Conservation (phyloP, 192 early-diverging fungal genomes). For the Piromyces sp. region DNA sequence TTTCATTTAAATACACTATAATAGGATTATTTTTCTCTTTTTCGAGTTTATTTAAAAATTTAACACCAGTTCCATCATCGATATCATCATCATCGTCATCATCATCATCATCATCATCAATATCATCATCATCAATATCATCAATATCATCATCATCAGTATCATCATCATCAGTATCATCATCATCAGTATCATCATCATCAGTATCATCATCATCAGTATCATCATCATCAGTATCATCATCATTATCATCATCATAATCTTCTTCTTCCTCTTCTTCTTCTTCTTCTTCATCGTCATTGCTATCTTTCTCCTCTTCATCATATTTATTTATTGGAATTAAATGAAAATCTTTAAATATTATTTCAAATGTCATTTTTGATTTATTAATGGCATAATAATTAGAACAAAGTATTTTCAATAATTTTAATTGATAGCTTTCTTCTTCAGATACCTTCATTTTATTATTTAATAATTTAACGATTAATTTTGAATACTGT, state of each 20-base stretch:
- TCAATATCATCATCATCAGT: not conserved
- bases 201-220: not conserved
- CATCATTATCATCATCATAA: not conserved
- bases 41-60: not conserved
- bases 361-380: not conserved
- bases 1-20: not conserved
- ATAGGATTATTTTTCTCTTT: not conserved
- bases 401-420: not conserved
- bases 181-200: not conserved
- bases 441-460: not conserved
- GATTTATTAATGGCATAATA: not conserved
- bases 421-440: not conserved
- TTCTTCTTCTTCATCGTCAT: not conserved
- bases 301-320: not conserved
- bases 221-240: not conserved
- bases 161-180: not conserved
- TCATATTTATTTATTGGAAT: not conserved
- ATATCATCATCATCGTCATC: not conserved
- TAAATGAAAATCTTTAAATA: not conserved
- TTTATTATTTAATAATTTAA: not conserved
- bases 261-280: not conserved
- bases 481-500: not conserved
- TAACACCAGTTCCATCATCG: not conserved
- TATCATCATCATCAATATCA: not conserved
- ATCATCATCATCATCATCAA: not conserved